A percentile compares a stretch with the other conserved stretches of the same genome.
phyloP scores from a whole-genome alignment of 2,329 filamentous ascomycete genomes.

The Didymosphaeria variabile region DNA sequence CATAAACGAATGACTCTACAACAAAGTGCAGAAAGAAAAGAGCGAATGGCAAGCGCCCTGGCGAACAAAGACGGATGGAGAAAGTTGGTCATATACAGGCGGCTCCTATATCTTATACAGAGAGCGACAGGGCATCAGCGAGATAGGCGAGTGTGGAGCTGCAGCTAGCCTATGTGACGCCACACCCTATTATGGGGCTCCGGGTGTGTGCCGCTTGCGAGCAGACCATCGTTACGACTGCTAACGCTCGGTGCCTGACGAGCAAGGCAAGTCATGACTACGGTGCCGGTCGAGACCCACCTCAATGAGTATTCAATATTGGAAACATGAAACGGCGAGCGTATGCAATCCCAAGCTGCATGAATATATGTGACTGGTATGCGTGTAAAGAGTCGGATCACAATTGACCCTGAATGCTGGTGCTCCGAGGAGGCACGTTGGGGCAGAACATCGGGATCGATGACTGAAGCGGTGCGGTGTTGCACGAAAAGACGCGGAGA shows the following conservation, averaged over 20 bases:
- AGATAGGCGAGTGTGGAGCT: conserved; percentile 5
- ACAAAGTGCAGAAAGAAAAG: conserved; percentile 5
- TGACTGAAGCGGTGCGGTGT: background rate
- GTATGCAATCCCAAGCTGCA: background rate
- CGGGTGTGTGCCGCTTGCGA: background rate
- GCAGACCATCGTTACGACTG: conserved; percentile 11
- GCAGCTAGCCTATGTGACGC: conserved; percentile 1
- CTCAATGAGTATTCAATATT: conserved; percentile 3
- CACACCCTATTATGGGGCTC: conserved; percentile 6
- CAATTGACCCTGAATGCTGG: background rate
- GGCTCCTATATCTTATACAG: conserved; percentile 4
- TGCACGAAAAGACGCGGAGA: conserved; percentile 1
- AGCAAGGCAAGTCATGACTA: conserved; percentile 11
- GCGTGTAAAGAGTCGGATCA: background rate
- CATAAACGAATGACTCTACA: conserved; percentile 4
- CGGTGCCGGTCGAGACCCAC: conserved; percentile 6
- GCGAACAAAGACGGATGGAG: conserved; percentile 20
- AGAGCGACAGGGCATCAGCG: background rate
- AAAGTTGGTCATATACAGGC: conserved; percentile 1
- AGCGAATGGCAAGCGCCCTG: conserved; percentile 19
- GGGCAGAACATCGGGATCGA: background rate
- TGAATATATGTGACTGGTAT: background rate
- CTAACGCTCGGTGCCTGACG: background rate
- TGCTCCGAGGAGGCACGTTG: background rate
- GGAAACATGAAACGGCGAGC: background rate